Evolutionary conservation across 2,329 filamentous ascomycete genomes (phyloP), one percentile per base, ranked within the genome.

Genomic region (Pestalotiopsis sp.): DNA sequence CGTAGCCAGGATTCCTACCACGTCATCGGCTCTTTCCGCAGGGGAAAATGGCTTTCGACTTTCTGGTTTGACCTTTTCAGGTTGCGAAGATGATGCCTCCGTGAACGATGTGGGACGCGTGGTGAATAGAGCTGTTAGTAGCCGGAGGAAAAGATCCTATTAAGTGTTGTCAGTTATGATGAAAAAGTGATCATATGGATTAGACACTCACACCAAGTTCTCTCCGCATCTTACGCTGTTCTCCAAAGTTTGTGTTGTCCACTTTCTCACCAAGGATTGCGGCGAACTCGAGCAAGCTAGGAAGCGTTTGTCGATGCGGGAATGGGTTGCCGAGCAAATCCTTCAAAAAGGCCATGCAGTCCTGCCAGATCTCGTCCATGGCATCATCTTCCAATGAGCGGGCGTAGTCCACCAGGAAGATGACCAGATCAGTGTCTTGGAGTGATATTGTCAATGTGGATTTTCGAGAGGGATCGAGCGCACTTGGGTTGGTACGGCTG

Each of bases 341-440:
- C 71, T 91, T 92, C 70, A 98, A 80, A 79, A 99, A 99, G 0
- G 92, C 89, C 75, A 95, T 94, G 78, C 95, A 99, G 77, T 99
- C 95, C 56, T 91, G 87, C 96, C 96, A 99, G 63, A 99, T 97
- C 80, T 99, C 96, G 75, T 99, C 96, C 87, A 98, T 95, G 17
- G 96, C 93, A 82, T 99, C 96, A 75, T 99, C 96, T 76, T 99
- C 96, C 13, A 98, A 85, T 0, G 95, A 96, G 38, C 89, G 89
- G 0, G 94, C 92, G 79, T 99, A 99, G 71, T 96, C 93, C 7
- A 97, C 93, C 59, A 98, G 81, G 78, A 99, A 99, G 9, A 92
- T 88, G 9, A 95, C 93, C 12, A 99, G 84, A 75, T 98, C 95
- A 0, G 89, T 88, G 75, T 98, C 94, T 66, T 90, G 90, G 11